Evolutionary conservation across 2,329 filamentous ascomycete genomes (phyloP).

Genomic region (Cryphonectria radicalis): DNA sequence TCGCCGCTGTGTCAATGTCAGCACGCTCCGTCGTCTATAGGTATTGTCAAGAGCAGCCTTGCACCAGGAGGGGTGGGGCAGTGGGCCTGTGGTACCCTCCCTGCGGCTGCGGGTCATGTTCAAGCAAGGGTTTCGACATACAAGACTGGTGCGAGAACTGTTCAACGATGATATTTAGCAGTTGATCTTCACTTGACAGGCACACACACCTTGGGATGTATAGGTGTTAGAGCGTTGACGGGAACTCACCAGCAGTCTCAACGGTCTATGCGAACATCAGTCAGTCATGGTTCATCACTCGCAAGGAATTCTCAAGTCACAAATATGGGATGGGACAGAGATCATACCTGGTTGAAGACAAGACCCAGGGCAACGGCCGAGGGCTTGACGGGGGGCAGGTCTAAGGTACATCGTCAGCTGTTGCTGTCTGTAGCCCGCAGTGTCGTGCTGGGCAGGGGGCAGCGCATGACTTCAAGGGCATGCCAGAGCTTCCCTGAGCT

Average conservation of each 20-base stretch:
- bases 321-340: neutral
- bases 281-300: neutral
- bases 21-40: neutral
- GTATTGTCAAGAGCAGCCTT: neutral
- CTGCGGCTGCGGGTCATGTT: neutral
- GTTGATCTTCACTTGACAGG: neutral
- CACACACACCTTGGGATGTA: neutral
- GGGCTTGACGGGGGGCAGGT: slow-evolving; percentile 83
- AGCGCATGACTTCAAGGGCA: neutral
- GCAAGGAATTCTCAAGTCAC: too few relatives aligned
- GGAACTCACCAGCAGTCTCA: slow-evolving; percentile 23
- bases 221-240: neutral
- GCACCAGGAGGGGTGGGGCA: neutral
- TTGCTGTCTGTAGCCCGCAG: slow-evolving; percentile 12
- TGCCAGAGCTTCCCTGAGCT: neutral
- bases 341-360: slow-evolving; percentile 80
- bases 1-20: slow-evolving; percentile 58
- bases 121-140: neutral
- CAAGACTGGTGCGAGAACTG: slow-evolving; percentile 29
- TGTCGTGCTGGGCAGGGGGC: neutral
- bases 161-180: neutral
- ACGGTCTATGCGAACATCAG: neutral
- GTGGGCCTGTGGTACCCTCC: neutral
- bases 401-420: slow-evolving; percentile 40
- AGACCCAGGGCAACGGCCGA: slow-evolving; percentile 97